phyloP scores from a whole-genome alignment of 768 basidiomycete species.

The Tubosaeta sp. region DNA sequence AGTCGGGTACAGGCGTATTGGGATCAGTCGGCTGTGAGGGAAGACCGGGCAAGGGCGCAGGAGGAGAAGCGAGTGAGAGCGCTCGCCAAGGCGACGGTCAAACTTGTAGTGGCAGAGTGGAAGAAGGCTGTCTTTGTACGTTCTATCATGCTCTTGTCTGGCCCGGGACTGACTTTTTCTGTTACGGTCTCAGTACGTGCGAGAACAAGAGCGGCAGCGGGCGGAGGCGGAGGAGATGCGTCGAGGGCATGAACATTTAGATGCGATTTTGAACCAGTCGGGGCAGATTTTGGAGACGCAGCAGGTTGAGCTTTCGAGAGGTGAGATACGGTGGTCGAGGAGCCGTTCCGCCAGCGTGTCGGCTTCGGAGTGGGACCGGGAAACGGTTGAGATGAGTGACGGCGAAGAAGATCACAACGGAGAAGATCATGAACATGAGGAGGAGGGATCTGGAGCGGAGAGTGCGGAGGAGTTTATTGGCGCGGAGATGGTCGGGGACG shows the following conservation, averaged over 20 bases:
- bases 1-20: constrained; percentile 69
- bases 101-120: constrained; percentile 76
- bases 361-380: constrained; percentile 21
- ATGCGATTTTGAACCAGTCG: constrained; percentile 87
- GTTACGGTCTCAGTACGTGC: constrained; percentile 52
- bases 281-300: constrained; percentile 84
- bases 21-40: constrained; percentile 60
- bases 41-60: constrained; percentile 51
- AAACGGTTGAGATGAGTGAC: constrained; percentile 15
- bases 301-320: constrained; percentile 59
- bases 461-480: constrained; percentile 41
- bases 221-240: constrained; percentile 74
- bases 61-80: constrained; percentile 66
- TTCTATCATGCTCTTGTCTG: constrained; percentile 8
- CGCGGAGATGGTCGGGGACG: constrained; percentile 14
- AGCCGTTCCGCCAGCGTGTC: constrained; percentile 59
- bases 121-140: constrained; percentile 81
- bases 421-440: constrained; percentile 21
- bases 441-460: constrained; percentile 17
- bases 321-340: constrained; percentile 41
- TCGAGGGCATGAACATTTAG: constrained; percentile 80
- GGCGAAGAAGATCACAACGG: constrained; percentile 18
- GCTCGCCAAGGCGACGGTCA: constrained; percentile 69
- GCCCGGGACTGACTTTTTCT: neutral
- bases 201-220: constrained; percentile 59